These are phyloP conservation scores for Colletotrichum gloeosporioides DNA, from an alignment of 2,329 filamentous ascomycete species.

Conservation along the genomic window DNA sequence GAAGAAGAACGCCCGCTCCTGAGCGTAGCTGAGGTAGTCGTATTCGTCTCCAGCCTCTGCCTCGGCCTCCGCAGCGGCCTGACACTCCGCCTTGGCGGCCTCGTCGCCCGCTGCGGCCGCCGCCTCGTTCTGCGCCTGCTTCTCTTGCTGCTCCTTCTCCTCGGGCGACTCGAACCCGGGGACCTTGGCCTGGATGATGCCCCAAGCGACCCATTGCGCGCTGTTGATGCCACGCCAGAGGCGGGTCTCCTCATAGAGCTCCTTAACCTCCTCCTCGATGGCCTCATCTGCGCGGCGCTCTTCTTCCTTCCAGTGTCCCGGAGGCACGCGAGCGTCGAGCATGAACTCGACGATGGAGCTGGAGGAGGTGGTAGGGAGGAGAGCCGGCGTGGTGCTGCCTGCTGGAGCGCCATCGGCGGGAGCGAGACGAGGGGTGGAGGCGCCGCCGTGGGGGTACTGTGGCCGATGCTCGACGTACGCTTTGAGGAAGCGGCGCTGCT, in stretches of 20 bases:
- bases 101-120: conserved; percentile 27
- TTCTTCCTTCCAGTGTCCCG: conserved; percentile 62
- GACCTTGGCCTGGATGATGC: conserved; percentile 91
- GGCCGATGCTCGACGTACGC: conserved; percentile 87
- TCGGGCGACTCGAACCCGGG: conserved; percentile 68
- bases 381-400: conserved; percentile 36
- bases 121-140: conserved; percentile 31
- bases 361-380: conserved; percentile 42
- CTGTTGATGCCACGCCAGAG: conserved; percentile 90
- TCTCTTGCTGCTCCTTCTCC: conserved; percentile 19
- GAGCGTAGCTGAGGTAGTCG: conserved; percentile 90
- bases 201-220: conserved; percentile 94
- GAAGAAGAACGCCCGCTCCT: conserved; percentile 90
- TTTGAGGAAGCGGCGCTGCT: conserved; percentile 84
- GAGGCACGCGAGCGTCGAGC: conserved; percentile 74
- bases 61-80: conserved; percentile 29
- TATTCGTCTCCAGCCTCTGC: conserved; percentile 74
- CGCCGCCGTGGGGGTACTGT: conserved; percentile 59
- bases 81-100: conserved; percentile 24
- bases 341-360: conserved; percentile 74
- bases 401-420: conserved; percentile 37
- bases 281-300: conserved; percentile 68
- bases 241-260: conserved; percentile 77
- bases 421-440: conserved; percentile 53
- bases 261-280: conserved; percentile 70